These are phyloP conservation scores for Chenopodium berlandieri DNA, from an alignment of 148 eudicot species.

Conservation along the genomic window DNA sequence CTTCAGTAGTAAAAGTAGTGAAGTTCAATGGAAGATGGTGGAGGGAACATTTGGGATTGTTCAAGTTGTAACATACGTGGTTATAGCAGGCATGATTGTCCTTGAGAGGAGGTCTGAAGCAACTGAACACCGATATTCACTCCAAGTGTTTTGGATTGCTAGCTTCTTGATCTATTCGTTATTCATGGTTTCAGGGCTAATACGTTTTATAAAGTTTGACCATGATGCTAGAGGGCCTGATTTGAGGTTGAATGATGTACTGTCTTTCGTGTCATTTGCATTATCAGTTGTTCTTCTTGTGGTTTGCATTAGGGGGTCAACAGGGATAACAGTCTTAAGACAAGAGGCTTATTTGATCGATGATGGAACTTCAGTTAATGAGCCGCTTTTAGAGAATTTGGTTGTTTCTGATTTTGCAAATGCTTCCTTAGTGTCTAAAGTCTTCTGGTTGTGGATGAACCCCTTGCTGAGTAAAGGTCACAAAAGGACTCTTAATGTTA, in stretches of 20 bases:
- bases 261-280: slow-evolving; percentile 39
- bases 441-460: slow-evolving; percentile 84
- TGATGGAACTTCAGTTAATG: slow-evolving; percentile 33
- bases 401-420: slow-evolving; percentile 55
- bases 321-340: slow-evolving; percentile 44
- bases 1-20: slow-evolving; percentile 28
- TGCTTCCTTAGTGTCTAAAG: slow-evolving; percentile 64
- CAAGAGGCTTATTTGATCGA: slow-evolving; percentile 28
- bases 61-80: slow-evolving; percentile 55
- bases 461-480: slow-evolving; percentile 76
- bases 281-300: slow-evolving; percentile 48
- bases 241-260: slow-evolving; percentile 50
- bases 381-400: slow-evolving; percentile 51
- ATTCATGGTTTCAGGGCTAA: slow-evolving; percentile 47
- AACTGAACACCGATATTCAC: slow-evolving; percentile 48
- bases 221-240: slow-evolving; percentile 9
- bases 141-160: slow-evolving; percentile 56
- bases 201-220: slow-evolving; percentile 38
- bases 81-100: slow-evolving; percentile 41
- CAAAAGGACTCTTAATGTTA: slow-evolving; percentile 49
- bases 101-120: slow-evolving; percentile 62
- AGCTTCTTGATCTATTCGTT: slow-evolving; percentile 44
- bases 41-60: slow-evolving; percentile 62
- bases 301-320: slow-evolving; percentile 51
- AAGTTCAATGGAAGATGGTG: slow-evolving; percentile 41